These are phyloP conservation scores for Ogataea methanolica DNA, from an alignment of 805 yeast species.

Conservation along the genomic window DNA sequence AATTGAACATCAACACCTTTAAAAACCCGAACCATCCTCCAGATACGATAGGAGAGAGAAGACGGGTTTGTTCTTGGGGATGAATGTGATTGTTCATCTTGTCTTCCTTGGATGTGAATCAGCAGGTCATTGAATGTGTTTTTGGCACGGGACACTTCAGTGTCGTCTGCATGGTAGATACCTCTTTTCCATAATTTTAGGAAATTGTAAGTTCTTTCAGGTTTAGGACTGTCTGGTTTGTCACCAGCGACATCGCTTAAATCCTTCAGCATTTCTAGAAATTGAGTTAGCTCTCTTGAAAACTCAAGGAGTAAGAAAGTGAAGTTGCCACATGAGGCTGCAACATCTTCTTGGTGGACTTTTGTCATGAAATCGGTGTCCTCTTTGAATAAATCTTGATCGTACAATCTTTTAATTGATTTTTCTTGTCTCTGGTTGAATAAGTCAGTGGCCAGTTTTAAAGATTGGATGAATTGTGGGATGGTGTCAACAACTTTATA, in stretches of 20 bases:
- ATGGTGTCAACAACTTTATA: constrained; percentile 35
- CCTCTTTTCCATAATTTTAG: constrained; percentile 42
- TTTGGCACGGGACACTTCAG: constrained; percentile 3
- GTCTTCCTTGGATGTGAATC: constrained; percentile 9
- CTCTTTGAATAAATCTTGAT: constrained; percentile 45
- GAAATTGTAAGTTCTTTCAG: constrained; percentile 44
- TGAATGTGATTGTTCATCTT: constrained; percentile 4
- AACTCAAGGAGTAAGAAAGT: constrained; percentile 60
- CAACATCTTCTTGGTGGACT: constrained; percentile 72
- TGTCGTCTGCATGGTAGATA: background rate
- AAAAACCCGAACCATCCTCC: constrained; percentile 49
- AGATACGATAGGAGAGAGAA: constrained; percentile 21
- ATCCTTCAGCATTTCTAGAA: constrained; percentile 40
- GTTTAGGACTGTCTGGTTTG: background rate
- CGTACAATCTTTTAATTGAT: constrained; percentile 56
- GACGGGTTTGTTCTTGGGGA: background rate
- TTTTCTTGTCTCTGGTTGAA: constrained; percentile 52
- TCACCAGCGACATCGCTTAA: background rate
- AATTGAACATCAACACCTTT: constrained; percentile 68
- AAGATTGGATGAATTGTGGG: constrained; percentile 40
- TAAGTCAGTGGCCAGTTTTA: constrained; percentile 47
- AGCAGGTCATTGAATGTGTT: constrained; percentile 34
- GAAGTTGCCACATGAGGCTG: constrained; percentile 81
- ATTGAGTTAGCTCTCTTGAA: constrained; percentile 50
- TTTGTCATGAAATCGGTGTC: constrained; percentile 35